Base-by-base conservation (phyloP, 1,284 basidiomycete genomes). In the Tremellales sp. region DNA sequence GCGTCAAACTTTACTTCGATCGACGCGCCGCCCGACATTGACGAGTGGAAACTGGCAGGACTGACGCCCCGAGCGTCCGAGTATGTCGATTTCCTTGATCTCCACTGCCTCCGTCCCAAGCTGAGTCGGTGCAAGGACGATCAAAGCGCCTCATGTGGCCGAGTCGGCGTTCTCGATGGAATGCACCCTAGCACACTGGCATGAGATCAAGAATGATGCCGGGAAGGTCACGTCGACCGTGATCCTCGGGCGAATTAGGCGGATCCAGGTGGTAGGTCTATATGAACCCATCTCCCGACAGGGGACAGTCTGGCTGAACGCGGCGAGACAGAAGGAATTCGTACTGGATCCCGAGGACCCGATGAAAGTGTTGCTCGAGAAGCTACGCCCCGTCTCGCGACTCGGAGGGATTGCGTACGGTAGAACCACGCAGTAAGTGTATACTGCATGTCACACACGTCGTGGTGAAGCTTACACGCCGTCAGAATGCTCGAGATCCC, bases 21-120 rank as follows among this genome's bases (percentile, higher is more conserved):
- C 33, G 82, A 87, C 54, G 76, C 83, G 6, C 85, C 86, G 8
- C 73, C 75, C 5, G 76, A 79, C 8, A 75, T 81, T 3, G 78
- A 83, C 61, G 85, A 89, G 67, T 90, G 85, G 85, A 70, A 77
- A 22, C 70, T 88, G 42, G 80, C 81, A 48, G 87, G 87, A 2
- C 69, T 90, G 47, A 87, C 83, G 6, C 78, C 75, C 60, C 49
- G 66, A 74, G 73, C 51, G 64, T 77, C 44, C 78, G 81, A 64
- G 84, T 86, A 66, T 69, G 81, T 75, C 19, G 33, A n/a, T 24
- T 25, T 31, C 13, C 12, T 29, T 26, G 22, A 18, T 16, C 24
- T n/a, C 14, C 37, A 32, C 27, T 31, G 25, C 14, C 27, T 26
- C 38, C 41, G 38, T 41, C 13, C 5, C 21, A 13, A 42, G 16